phyloP scores from a whole-genome alignment of 805 yeast genomes.

The Lachancea cidri region DNA sequence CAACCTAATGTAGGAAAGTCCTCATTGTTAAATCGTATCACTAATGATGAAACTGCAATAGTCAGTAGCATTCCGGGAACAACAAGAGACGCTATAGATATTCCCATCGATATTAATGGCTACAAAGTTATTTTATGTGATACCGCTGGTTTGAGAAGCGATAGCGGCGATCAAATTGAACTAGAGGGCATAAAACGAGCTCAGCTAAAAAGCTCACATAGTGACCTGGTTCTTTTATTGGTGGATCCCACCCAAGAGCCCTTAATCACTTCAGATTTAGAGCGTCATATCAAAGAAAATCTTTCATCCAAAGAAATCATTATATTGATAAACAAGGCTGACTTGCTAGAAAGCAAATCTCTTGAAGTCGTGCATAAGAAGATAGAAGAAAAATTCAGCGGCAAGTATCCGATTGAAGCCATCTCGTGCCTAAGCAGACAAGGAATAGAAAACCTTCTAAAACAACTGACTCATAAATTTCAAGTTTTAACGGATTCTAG shows the following conservation, averaged over 20 bases:
- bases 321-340: slow-evolving; percentile 57
- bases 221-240: slow-evolving; percentile 71
- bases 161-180: slow-evolving; percentile 55
- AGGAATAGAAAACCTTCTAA: slow-evolving; percentile 51
- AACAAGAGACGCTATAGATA: slow-evolving; percentile 82
- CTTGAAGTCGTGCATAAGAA: slow-evolving; percentile 18
- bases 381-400: slow-evolving; percentile 20
- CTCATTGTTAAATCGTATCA: slow-evolving; percentile 70
- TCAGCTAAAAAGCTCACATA: slow-evolving; percentile 46
- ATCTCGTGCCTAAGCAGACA: slow-evolving; percentile 57
- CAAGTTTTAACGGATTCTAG: slow-evolving; percentile 41
- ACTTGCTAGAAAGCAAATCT: slow-evolving; percentile 34
- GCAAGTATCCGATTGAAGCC: slow-evolving; percentile 22
- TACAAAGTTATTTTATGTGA: slow-evolving; percentile 81
- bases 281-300: slow-evolving; percentile 33
- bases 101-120: slow-evolving; percentile 77
- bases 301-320: slow-evolving; percentile 27
- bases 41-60: slow-evolving; percentile 78
- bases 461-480: slow-evolving; percentile 42
- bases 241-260: slow-evolving; percentile 30
- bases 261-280: slow-evolving; percentile 35
- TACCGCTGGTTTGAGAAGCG: slow-evolving; percentile 81
- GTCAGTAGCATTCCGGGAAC: slow-evolving; percentile 93
- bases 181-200: slow-evolving; percentile 80
- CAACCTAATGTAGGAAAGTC: slow-evolving; percentile 98